Evolutionary conservation across 2,329 filamentous ascomycete genomes (phyloP).

Genomic region (Thielaviopsis euricoi): DNA sequence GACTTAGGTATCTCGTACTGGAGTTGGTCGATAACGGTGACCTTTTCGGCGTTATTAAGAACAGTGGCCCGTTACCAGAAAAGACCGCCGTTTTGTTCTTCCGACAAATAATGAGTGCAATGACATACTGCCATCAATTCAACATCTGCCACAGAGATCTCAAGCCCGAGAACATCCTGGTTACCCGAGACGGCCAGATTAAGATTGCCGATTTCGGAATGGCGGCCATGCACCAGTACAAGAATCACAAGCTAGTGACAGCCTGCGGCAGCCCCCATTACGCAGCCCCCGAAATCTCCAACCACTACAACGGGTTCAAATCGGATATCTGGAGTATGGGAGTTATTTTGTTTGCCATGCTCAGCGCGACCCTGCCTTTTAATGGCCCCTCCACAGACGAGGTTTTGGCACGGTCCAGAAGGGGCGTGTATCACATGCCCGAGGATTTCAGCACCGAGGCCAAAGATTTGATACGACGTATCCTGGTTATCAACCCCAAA

Average conservation of each 20-base stretch:
- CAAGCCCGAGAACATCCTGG: slow-evolving; percentile 91
- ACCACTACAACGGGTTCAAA: slow-evolving; percentile 67
- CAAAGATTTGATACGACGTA: slow-evolving; percentile 59
- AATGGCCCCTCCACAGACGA: slow-evolving; percentile 46
- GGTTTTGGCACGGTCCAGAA: slow-evolving; percentile 45
- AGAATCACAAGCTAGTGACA: slow-evolving; percentile 63
- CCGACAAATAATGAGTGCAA: slow-evolving; percentile 79
- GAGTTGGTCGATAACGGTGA: slow-evolving; percentile 73
- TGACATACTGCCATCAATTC: slow-evolving; percentile 85
- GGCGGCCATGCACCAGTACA: slow-evolving; percentile 76
- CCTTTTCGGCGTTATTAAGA: slow-evolving; percentile 72
- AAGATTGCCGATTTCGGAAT: slow-evolving; percentile 98
- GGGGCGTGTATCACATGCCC: slow-evolving; percentile 45
- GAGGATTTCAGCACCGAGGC: slow-evolving; percentile 49
- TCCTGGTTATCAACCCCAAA: slow-evolving; percentile 64
- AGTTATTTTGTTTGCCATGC: slow-evolving; percentile 74
- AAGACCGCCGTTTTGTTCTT: slow-evolving; percentile 71
- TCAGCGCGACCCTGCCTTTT: slow-evolving; percentile 74
- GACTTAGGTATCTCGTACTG: slow-evolving; percentile 70
- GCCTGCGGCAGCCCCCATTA: slow-evolving; percentile 96
- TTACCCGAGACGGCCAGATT: slow-evolving; percentile 59
- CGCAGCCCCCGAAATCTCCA: slow-evolving; percentile 80
- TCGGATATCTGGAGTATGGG: slow-evolving; percentile 93
- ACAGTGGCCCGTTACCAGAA: slow-evolving; percentile 57
- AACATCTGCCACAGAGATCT: slow-evolving; percentile 93